Evolutionary conservation across 2,329 filamentous ascomycete species (phyloP), one percentile per base, ranked within the genome.

Genomic region (Aspergillus sp.): DNA sequence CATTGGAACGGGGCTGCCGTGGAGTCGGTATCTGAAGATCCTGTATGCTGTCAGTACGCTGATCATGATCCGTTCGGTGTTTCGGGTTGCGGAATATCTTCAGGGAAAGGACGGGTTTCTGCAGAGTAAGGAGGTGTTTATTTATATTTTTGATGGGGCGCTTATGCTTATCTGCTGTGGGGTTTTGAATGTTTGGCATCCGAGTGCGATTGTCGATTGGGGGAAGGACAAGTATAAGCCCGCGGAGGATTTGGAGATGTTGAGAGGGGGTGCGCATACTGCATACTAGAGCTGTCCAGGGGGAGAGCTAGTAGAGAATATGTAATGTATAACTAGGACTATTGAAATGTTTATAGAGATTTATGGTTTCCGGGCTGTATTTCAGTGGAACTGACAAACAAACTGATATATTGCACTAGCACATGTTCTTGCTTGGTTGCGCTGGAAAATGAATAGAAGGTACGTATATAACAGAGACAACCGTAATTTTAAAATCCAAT

Each of bases 51-150:
- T 58, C 3, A 61, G 60, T 41, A n/a, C 61, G 5, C 48, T 66
- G 34, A 66, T 66, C 9, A 36, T 65, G 36, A 26, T 66, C 15
- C 59, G 65, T 12, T 65, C 63, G 0, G 32, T 64, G 17, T 67
- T 57, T 15, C 64, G 65, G 5, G 30, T 67, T 11, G 43, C 58
- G 2, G 65, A 67, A 39, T 66, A 60, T n/a, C 12, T 56, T 0
- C 62, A 67, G 41, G 57, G 57, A 0, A 57, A 52, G 17, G 30
- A 45, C 0, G 57, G 57, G 13, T 43, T 47, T 15, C 20, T 60
- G 6, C 39, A 54, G 30, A 55, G 55, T 9, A 48, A 60, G 11
- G 57, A 60, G 24, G 24, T 50, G 4, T 60, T 50, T 20, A 32
- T 60, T 1, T 60, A 60, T 42, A 2, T 57, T 1, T 36, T 60